Percentiles rank a stretch among this genome's conserved stretches.
phyloP scores from a whole-genome alignment of 2,329 filamentous ascomycete genomes.

The Colletotrichum acutatum region DNA sequence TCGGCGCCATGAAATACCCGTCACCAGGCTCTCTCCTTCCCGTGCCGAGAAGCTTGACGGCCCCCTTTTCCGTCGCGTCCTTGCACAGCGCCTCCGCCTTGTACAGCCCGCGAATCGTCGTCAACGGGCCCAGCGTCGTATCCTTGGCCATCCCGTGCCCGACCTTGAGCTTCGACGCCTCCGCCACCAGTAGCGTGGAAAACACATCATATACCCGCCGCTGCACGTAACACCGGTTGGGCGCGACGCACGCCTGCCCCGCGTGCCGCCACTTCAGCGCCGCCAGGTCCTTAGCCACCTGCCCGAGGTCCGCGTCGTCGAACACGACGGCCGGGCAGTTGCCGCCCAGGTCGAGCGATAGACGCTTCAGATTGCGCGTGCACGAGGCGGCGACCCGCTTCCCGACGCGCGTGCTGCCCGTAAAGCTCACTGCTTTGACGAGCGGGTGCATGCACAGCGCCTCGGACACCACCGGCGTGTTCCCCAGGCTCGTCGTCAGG shows the following conservation, averaged over 20 bases:
- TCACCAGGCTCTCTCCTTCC: conserved; percentile 64
- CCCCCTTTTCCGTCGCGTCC: conserved; percentile 73
- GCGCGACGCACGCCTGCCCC: conserved; percentile 71
- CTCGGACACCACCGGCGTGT: conserved; percentile 63
- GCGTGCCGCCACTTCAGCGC: conserved; percentile 66
- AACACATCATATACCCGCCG: conserved; percentile 64
- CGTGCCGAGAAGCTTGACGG: conserved; percentile 67
- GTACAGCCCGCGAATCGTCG: conserved; percentile 45
- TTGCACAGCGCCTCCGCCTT: conserved; percentile 63
- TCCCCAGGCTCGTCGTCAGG: conserved; percentile 74
- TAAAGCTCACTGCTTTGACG: conserved; percentile 81
- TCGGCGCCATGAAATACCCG: conserved; percentile 80
- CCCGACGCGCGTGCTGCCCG: conserved; percentile 77
- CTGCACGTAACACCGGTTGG: conserved; percentile 68
- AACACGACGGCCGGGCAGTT: conserved; percentile 75
- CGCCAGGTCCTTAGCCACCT: conserved; percentile 66
- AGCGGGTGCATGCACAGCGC: conserved; percentile 74
- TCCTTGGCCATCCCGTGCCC: conserved; percentile 41
- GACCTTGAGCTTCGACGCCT: conserved; percentile 34
- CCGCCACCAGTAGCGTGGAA: conserved; percentile 55
- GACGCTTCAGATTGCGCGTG: conserved; percentile 72
- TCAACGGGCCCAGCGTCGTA: conserved; percentile 49
- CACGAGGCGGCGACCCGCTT: conserved; percentile 72
- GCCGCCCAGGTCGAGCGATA: conserved; percentile 75
- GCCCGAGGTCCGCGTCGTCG: conserved; percentile 72